A percentile compares a stretch with the other conserved stretches of the same genome.
Evolutionary conservation across 2,329 filamentous ascomycete species (phyloP).

Genomic region (Xylaria sp.): DNA sequence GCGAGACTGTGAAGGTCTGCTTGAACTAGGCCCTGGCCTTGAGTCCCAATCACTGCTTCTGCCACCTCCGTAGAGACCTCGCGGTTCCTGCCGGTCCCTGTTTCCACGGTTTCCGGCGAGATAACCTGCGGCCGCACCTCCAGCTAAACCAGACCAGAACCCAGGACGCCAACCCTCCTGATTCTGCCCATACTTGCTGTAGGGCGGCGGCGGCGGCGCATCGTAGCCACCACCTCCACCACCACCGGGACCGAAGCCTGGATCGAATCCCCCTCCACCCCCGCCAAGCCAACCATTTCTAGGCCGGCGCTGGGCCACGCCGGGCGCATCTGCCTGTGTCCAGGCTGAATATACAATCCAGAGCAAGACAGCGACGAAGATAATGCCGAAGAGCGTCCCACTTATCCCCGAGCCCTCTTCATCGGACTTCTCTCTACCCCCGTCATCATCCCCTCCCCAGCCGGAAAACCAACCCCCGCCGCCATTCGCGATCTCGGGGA

Average conservation of each 20-base stretch:
- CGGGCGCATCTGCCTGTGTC: conserved; percentile 4
- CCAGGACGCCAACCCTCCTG: conserved; percentile 61
- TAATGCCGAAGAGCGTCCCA: conserved; percentile 50
- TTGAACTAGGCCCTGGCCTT: conserved; percentile 17
- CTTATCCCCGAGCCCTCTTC: conserved; percentile 30
- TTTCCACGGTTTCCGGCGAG: conserved; percentile 51
- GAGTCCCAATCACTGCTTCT: conserved; percentile 30
- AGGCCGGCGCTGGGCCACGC: conserved; percentile 15
- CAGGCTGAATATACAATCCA: conserved; percentile 60
- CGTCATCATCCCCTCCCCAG: conserved; percentile 13
- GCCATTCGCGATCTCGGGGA: conserved; percentile 49
- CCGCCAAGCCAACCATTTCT: conserved; percentile 35
- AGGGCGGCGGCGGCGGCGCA: conserved; percentile 54
- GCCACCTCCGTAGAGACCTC: conserved; percentile 17
- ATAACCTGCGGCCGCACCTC: conserved; percentile 65
- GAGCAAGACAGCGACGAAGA: conserved; percentile 55
- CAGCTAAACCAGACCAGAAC: conserved; percentile 66
- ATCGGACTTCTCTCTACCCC: conserved; percentile 23
- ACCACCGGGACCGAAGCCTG: conserved; percentile 39
- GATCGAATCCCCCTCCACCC: conserved; percentile 38
- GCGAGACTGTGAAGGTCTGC: conserved; percentile 27
- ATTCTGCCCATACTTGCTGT: conserved; percentile 37
- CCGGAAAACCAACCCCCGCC: conserved; percentile 33
- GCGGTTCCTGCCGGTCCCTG: conserved; percentile 29
- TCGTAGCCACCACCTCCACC: conserved; percentile 37